Conservation (phyloP, 2,329 filamentous ascomycete species). For the Domatiomyces globalis region DNA sequence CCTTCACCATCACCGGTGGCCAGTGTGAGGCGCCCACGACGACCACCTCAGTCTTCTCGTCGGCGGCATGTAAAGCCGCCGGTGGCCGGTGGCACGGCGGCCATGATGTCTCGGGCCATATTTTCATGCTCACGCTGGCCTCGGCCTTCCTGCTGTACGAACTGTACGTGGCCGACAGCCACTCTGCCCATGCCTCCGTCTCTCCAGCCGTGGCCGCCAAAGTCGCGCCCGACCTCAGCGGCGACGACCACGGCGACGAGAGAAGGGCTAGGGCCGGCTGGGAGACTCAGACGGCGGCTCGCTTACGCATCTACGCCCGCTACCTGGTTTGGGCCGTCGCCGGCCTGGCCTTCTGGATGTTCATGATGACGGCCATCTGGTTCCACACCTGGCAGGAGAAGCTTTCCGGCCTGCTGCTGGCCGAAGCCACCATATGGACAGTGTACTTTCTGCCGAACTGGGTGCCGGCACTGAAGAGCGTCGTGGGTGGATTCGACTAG, state of each 20-base stretch:
- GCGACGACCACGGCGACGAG: conserved; percentile 29
- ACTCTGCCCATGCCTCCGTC: conserved; percentile 23
- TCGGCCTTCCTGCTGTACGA: conserved; percentile 73
- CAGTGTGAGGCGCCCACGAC: conserved; percentile 46
- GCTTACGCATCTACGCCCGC: conserved; percentile 41
- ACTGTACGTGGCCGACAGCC: conserved; percentile 51
- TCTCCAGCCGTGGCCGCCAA: conserved; percentile 32
- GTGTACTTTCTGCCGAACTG: conserved; percentile 34
- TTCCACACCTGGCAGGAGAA: conserved; percentile 99
- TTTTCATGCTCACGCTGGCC: conserved; percentile 78
- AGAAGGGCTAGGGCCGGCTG: conserved; percentile 19
- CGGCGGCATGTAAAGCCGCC: conserved; percentile 59
- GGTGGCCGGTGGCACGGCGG: conserved; percentile 85
- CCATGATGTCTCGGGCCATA: conserved; percentile 90
- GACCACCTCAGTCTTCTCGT: conserved; percentile 47
- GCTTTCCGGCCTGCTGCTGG: conserved; percentile 39
- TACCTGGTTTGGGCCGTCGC: conserved; percentile 45
- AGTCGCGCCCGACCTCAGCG: conserved; percentile 29
- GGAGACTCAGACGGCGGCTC: conserved; percentile 32
- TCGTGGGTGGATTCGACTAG: not conserved
- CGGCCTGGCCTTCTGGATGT: conserved; percentile 76
- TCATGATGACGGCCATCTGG: conserved; percentile 95
- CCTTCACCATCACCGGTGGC: conserved; percentile 79
- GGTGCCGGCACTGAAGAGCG: not conserved
- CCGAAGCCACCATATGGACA: conserved; percentile 34